phyloP scores from a whole-genome alignment of 2,329 filamentous ascomycete species.

The Aspergillus fijiensis region DNA sequence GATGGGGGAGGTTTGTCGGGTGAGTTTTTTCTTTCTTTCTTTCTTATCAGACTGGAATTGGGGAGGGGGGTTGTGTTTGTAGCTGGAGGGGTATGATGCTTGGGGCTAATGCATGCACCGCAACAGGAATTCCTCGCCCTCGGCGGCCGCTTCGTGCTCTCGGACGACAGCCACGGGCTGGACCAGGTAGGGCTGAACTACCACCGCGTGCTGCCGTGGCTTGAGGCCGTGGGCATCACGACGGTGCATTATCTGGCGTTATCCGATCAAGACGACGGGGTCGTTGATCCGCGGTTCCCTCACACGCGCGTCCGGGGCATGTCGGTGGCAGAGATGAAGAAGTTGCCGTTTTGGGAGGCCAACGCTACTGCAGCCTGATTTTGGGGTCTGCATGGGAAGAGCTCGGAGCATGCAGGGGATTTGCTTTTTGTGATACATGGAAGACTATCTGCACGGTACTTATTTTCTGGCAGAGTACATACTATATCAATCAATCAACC shows the following conservation, averaged over 20 bases:
- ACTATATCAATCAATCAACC: too few species aligned
- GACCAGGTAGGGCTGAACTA: constrained; percentile 89
- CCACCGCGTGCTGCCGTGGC: constrained; percentile 65
- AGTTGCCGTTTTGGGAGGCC: constrained; percentile 33
- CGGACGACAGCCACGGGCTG: constrained; percentile 90
- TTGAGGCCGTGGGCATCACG: constrained; percentile 53
- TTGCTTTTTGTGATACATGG: too few species aligned
- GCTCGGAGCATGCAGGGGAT: too few species aligned
- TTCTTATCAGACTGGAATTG: background rate
- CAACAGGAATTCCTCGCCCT: constrained; percentile 66
- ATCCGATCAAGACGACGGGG: constrained; percentile 17
- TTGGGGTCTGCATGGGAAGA: background rate
- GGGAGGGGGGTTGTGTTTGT: too few species aligned
- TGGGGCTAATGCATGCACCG: background rate
- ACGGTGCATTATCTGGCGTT: constrained; percentile 40
- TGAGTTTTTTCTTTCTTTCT: constrained; percentile 28
- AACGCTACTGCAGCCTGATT: background rate
- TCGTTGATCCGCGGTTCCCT: constrained; percentile 39
- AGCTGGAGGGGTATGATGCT: too few species aligned
- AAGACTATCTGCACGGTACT: too few species aligned
- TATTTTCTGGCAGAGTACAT: too few species aligned
- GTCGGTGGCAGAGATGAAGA: constrained; percentile 35
- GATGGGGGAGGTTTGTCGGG: constrained; percentile 69
- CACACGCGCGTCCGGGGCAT: constrained; percentile 33
- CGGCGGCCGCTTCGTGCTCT: constrained; percentile 82